These are phyloP conservation scores for Westerdykella aurantiaca DNA, from an alignment of 2,329 filamentous ascomycete species.

Conservation along the genomic window DNA sequence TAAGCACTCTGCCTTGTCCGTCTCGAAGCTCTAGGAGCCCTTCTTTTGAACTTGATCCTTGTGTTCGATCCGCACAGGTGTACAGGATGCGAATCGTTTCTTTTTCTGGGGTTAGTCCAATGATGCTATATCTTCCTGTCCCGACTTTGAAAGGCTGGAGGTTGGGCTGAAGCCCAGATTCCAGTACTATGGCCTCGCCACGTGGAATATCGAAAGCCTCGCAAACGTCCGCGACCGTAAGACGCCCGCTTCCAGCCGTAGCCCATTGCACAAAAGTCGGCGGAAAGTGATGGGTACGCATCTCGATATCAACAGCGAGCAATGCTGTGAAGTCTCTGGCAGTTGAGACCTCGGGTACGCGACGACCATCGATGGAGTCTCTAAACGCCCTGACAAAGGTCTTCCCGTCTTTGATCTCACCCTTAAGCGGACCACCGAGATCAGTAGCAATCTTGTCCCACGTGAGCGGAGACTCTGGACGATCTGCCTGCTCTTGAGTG, in stretches of 20 bases:
- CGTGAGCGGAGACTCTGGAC: no score
- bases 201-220: slow-evolving; percentile 30
- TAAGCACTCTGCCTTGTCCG: slow-evolving; percentile 23
- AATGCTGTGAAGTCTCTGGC: not conserved
- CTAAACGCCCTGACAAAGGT: not conserved
- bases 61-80: slow-evolving; percentile 9
- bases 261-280: slow-evolving; percentile 27
- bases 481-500: no score
- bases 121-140: slow-evolving; percentile 65
- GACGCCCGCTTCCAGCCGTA: slow-evolving; percentile 30
- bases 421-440: no score
- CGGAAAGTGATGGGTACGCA: slow-evolving; percentile 10
- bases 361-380: not conserved
- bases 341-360: not conserved
- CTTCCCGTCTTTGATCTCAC: no score
- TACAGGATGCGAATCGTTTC: slow-evolving; percentile 41
- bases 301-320: not conserved
- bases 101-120: slow-evolving; percentile 57
- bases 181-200: slow-evolving; percentile 40
- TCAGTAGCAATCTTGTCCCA: no score
- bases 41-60: no score
- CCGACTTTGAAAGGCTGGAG: slow-evolving; percentile 40
- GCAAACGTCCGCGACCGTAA: slow-evolving; percentile 35
- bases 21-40: slow-evolving; percentile 22
- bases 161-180: slow-evolving; percentile 43